Evolutionary conservation across 257 asterid species (phyloP), one percentile per base, ranked within the genome.

Genomic region (Solanum chaucha): DNA sequence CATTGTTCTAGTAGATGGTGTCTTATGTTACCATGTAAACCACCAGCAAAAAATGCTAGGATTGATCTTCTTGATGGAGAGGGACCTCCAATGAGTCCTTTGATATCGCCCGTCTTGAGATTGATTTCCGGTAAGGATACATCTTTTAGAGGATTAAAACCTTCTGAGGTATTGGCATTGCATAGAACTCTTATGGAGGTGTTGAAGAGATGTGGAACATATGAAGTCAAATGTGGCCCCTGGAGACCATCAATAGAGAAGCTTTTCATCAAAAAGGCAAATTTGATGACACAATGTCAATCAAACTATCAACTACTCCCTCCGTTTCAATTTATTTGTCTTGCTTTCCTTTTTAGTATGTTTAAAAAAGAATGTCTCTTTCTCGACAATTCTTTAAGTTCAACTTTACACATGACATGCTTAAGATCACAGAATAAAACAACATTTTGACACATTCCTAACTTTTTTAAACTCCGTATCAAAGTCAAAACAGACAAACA

Each of bases 111-210:
- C 0, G 95, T 93, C 87, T 92, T 93, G 87, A 95, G 97, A 90
- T 94, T 92, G 87, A 95, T 92, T 80, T 95, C 98, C 0, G 98
- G 96, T 51, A 95, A 59, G 0, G 98, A 68, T 12, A 90, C 97
- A 41, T 95, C 98, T 87, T 94, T 95, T 6, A 87, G 86, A 14
- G 98, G 98, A 83, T 93, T 93, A 88, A 94, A 96, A 35, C 98
- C 97, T 89, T 96, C 98, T 1, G 98, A 96, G 2, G 93, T 96
- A 73, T 96, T 96, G 59, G 98, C 98, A 82, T 95, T 95, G 92
- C 98, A 95, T 11, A 95, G 59, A 4, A 93, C 98, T 89, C 98
- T 88, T 20, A 95, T 94, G 83, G 98, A 96, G 81, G 88, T 94
- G 67, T 94, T 92, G 94, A 89, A 95, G 12, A 95, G 58, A 10